Evolutionary conservation across 2,329 filamentous ascomycete species (phyloP).

Genomic region (Graphilbum sp.): DNA sequence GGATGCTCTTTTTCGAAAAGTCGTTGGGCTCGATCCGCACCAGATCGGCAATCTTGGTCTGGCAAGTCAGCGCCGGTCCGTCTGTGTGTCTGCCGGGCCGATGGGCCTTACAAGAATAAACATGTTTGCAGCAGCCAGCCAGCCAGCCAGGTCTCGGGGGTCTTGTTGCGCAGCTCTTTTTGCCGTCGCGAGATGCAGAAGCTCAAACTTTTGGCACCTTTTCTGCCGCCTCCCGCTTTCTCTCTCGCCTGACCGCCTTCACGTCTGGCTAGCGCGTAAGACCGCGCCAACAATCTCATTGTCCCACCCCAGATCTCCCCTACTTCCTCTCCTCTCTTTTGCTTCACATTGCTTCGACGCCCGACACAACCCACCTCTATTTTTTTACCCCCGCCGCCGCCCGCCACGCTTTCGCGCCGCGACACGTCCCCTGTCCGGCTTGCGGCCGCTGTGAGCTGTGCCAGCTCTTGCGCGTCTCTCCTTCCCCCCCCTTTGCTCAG

Average conservation of each 20-base stretch:
- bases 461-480: no score
- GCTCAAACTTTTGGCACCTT: no score
- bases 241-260: no score
- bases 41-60: constrained; percentile 90
- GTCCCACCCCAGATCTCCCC: no score
- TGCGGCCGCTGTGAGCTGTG: no score
- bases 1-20: constrained; percentile 65
- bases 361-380: neutral
- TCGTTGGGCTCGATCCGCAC: constrained; percentile 84
- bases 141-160: neutral
- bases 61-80: neutral
- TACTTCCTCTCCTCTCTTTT: neutral
- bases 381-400: neutral
- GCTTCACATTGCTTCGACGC: neutral
- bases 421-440: no score
- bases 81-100: neutral
- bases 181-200: no score
- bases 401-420: no score
- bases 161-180: no score
- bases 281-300: neutral
- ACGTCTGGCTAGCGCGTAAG: no score
- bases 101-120: constrained; percentile 29
- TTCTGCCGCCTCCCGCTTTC: no score
- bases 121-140: constrained; percentile 19
- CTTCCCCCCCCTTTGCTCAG: no score